Evolutionary conservation across 1,284 basidiomycete species (phyloP).

Genomic region (Pseudozyma sp.): DNA sequence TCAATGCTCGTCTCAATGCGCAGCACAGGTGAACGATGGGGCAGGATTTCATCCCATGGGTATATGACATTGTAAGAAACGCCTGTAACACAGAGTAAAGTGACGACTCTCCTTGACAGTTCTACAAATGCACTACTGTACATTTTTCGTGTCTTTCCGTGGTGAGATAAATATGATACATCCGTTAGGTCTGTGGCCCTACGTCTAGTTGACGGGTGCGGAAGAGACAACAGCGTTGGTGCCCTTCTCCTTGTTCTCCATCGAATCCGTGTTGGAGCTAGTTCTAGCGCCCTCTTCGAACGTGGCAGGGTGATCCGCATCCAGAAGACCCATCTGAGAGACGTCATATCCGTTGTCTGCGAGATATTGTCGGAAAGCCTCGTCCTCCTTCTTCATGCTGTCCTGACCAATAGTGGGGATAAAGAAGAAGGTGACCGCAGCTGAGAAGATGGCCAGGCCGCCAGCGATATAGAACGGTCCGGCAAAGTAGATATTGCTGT

Average conservation of each 20-base stretch:
- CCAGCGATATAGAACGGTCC: conserved; percentile 70
- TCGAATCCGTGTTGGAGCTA: conserved; percentile 17
- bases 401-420: conserved; percentile 81
- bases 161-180: no score
- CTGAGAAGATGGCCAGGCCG: conserved; percentile 81
- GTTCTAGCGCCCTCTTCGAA: conserved; percentile 39
- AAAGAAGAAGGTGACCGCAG: conserved; percentile 79
- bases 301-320: conserved; percentile 16
- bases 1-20: no score
- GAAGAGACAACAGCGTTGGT: conserved; percentile 12
- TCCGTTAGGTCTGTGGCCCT: neutral
- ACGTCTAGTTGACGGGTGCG: conserved; percentile 12
- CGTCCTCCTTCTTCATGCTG: conserved; percentile 83
- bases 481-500: conserved; percentile 43
- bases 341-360: conserved; percentile 62
- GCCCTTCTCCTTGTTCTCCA: conserved; percentile 23
- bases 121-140: neutral
- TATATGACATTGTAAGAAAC: neutral
- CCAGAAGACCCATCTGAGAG: conserved; percentile 52
- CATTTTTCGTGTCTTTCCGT: neutral
- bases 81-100: neutral
- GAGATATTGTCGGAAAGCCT: conserved; percentile 70
- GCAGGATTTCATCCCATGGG: neutral
- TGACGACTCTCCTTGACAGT: neutral
- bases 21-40: no score